Base-by-base conservation (phyloP, 2,329 filamentous ascomycete species). In the Fusarium verrucosum region DNA sequence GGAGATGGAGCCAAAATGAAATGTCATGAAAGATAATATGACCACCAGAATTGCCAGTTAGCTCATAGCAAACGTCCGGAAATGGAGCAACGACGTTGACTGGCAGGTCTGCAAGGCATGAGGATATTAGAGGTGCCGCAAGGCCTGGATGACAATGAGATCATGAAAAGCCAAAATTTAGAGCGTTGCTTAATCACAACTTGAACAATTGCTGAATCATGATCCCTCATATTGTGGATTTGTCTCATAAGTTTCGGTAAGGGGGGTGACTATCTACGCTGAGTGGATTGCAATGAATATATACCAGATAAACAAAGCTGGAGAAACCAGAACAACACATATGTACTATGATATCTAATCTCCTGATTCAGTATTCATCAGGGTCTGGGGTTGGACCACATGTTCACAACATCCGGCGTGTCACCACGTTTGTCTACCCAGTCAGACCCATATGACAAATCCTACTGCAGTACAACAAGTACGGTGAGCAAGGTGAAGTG, bases 101-200 rank as follows among this genome's bases (percentile, higher is more conserved):
- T 69, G 77, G 90, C 90, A 92, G 77, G 78, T 91, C 77, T 71
- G 83, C 71, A 72, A 87, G 50, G 70, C 83, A 71, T 73, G 81
- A 0, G 90, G 42, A 94, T 92, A 44, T 87, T 61, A 9, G 81
- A 6, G 86, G 81, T 35, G 76, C 73, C 25, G 86, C 80, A 13
- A 94, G 76, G 0, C 85, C 85, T 2, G 91, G 1, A 92, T 77
- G 23, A 93, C 84, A 66, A 90, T 88, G 49, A 59, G 38, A 47
- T 57, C 28, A 54, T 40, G 59, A 63, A 54, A 64, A 44, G 25
- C 17, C n/a, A 53, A 49, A 66, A 64, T 50, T 52, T 36, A 37
- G 32, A 66, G 58, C 47, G 49, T 63, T 58, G 54, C 37, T 50
- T 58, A 7, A 57, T 36, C 13, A 32, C 20, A 35, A 26, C 25